Base-by-base conservation (phyloP, 2,329 filamentous ascomycete genomes). In the Madurella mycetomatis region DNA sequence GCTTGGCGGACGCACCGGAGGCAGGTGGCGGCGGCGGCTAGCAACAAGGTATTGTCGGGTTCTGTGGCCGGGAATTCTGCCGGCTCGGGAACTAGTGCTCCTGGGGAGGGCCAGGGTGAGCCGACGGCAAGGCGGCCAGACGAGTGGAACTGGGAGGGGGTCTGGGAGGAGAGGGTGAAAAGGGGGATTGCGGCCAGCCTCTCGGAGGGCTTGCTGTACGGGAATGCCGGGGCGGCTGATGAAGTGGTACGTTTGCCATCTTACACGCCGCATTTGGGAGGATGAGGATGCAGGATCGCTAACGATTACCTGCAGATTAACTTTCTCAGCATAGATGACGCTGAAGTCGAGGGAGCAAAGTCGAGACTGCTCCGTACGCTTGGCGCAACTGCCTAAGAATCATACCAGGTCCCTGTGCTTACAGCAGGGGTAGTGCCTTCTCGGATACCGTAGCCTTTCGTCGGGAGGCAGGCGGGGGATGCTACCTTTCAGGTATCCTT, bases 121-220 rank as follows among this genome's bases (percentile, higher is more conserved):
- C 11, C 9, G 15, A n/a, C 30, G 30, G 15, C 32, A n/a, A 73
- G 85, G 56, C 77, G 80, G 47, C 90, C 90, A 0, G 88, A 87
- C 7, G 87, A 95, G 64, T 97, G 92, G 92, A 95, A 95, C 67
- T 97, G 92, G 92, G 90, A 96, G 65, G 92, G 92, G 0, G 92
- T 97, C 0, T 99, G 92, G 92, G 89, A 95, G 67, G 87, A 92
- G 60, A 81, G 92, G 51, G 92, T 96, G 1, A 86, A 83, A 70
- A 88, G 87, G 69, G 87, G 87, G 16, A 82, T 96, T 42, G 81
- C 86, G 48, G 79, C 81, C 9, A 95, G 90, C 65, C 73, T 90
- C 47, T 88, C 89, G 1, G 92, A 97, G 62, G 76, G 84, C 1
- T 85, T 90, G 4, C 72, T 97, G 19, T 97, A 85, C 72, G 90